Base-by-base conservation (phyloP, 257 asterid species). In the Coffea canephora region DNA sequence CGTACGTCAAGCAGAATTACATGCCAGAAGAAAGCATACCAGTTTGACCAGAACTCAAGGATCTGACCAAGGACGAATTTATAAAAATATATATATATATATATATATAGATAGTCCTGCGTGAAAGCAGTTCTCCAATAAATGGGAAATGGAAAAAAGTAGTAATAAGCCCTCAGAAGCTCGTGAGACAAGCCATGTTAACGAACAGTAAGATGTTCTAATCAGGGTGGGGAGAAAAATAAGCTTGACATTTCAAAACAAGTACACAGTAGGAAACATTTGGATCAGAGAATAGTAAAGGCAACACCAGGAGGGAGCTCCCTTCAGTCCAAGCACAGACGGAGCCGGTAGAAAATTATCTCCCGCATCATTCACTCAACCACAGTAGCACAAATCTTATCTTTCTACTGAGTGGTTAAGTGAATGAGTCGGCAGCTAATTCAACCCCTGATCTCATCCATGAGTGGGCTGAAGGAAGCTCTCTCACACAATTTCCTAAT, bases 351-450 rank as follows among this genome's bases (percentile, higher is more conserved):
- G 88, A 88, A 90, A 91, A 92, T 87, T 92, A 89, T 91, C 98
- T 92, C 98, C 98, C 97, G 97, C 96, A 86, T 94, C 98, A 94
- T 94, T 91, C 97, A 90, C 89, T 91, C 98, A 92, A 86, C 84
- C 98, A 90, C 93, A 88, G 91, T 89, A 93, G 95, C 87, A 81
- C 75, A 73, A 79, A 86, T 73, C 3, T 77, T 7, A 46, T 65
- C 78, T 64, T 87, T 86, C 93, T 90, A 94, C 97, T 87, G 89
- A 78, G 95, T 79, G 92, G 71, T 90, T 90, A 83, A 90, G 89
- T 82, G 95, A 92, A 94, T 91, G 97, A 93, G 97, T 86, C 93
- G 92, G 96, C 97, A 94, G 98, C 87, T 91, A 94, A 85, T 93
- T 89, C 96, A 82, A 87, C 87, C 88, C 90, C 90, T 52, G 49